phyloP scores from a whole-genome alignment of 2,329 filamentous ascomycete species.

The Teratosphaeria pseudoeucalypti region DNA sequence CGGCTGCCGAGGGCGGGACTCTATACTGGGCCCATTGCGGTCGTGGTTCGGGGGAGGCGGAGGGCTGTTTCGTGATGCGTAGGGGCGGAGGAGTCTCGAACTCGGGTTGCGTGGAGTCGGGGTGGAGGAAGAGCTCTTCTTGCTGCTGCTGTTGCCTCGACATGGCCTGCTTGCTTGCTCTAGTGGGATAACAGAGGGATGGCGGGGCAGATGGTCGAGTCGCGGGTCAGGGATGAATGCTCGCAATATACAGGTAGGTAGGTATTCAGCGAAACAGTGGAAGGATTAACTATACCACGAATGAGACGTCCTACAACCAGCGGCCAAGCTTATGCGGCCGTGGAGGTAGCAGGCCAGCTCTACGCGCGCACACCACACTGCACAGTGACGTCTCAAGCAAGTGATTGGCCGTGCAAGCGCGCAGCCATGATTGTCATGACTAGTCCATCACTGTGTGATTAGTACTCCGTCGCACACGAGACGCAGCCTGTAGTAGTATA shows the following conservation, averaged over 20 bases:
- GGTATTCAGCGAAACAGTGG: neutral
- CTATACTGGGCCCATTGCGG: constrained; percentile 26
- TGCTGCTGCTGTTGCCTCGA: neutral
- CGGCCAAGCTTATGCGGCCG: neutral
- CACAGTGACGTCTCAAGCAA: neutral
- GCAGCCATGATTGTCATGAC: neutral
- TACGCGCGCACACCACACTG: neutral
- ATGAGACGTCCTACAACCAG: neutral
- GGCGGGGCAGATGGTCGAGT: neutral
- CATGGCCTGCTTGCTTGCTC: neutral
- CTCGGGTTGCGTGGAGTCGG: constrained; percentile 1
- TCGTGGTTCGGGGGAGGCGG: constrained; percentile 12
- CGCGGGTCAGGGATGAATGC: too few species aligned
- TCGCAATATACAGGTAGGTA: neutral
- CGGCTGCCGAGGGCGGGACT: constrained; percentile 14
- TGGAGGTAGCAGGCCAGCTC: neutral
- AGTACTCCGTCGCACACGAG: too few species aligned
- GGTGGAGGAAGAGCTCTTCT: constrained; percentile 12
- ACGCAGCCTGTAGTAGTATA: neutral
- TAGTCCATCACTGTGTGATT: neutral
- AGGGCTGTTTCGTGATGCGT: constrained; percentile 21
- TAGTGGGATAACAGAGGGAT: neutral
- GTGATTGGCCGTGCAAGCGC: neutral
- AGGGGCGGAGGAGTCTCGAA: constrained; percentile 21
- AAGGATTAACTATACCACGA: neutral